Evolutionary conservation across 441 rosid genomes (phyloP), one percentile per base, ranked within the genome.

Genomic region (Mallotus japonicus): DNA sequence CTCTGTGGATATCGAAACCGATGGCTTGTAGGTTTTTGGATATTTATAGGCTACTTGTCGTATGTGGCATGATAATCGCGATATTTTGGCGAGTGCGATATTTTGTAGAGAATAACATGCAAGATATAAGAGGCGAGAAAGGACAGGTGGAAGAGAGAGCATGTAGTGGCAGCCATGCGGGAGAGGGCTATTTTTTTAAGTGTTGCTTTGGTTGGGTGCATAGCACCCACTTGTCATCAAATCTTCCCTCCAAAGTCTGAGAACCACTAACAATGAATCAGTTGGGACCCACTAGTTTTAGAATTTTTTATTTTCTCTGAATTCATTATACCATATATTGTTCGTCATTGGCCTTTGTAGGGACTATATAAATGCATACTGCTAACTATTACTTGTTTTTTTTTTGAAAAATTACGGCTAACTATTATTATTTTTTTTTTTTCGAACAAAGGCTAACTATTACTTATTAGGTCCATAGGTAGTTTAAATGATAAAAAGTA

Each of bases 61-160:
- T 81, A 69, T 81, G 75, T 85, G 83, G 77, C 82, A 78, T 58
- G 77, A 69, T 37, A 75, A 76, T 59, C 71, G 70, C 58, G 40
- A 6, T 6, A 37, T 37, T 37, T 37, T 5, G 40, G 40, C 14
- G 54, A 2, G 12, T 12, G 16, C 53, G 74, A 76, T 67, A 72
- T 71, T 37, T 59, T 16, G 19, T 34, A 50, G 75, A 78, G 69
- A 69, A 24, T 4, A 6, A 17, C 63, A 63, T 57, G 60, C 57
- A 58, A 22, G 37, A 1, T 62, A 24, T 4, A 9, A 10, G 19
- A 11, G 16, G 32, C 20, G n/a, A 46, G 5, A 60, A 12, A 51
- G 59, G 65, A 78, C 81, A 83, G 75, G 80, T 80, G 72, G 79
- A 59, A 32, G 69, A 71, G 66, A 50, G 3, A 4, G 47, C 69